Evolutionary conservation across 2,329 filamentous ascomycete species (phyloP), one percentile per base, ranked within the genome.

Genomic region (Ophiosphaerella narmari): DNA sequence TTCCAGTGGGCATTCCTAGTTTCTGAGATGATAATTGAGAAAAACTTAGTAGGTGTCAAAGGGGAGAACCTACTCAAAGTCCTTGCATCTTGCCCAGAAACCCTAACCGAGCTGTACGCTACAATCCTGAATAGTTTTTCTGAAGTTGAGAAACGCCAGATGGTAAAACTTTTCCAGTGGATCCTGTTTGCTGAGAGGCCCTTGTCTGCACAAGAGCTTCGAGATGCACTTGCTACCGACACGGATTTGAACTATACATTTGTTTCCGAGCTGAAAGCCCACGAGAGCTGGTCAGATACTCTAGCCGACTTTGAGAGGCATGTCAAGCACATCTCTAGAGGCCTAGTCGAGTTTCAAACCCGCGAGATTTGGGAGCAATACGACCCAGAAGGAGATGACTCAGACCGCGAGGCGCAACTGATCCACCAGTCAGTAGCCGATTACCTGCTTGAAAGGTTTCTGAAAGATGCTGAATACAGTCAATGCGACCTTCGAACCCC

Each of bases 341-440:
- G 18, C 18, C 4, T 21, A 4, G 18, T 21, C 18, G 2, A 21
- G 18, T 21, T 21, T 21, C 18, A 21, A 5, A 21, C 18, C 3
- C 18, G 18, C 4, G 18, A 21, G 18, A 21, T 21, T 4, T 21
- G 18, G 18, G 46, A 56, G 43, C 45, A 49, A 49, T 60, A 62
- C 32, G 52, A 54, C n/a, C 47, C 13, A 2, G 3, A 39, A 26
- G 50, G 24, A 33, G 47, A 54, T 48, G 54, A 52, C 11, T 43
- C 46, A 33, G 51, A 58, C 23, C 45, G 44, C 2, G 52, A 62
- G 35, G 57, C 54, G 3, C 54, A 62, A 13, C 43, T 62, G 18
- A 59, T 58, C 21, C 50, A 58, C 26, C 50, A 60, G 37, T 58
- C 52, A 26, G 57, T 60, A 7, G 50, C 57, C n/a, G 50, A 58